phyloP scores from a whole-genome alignment of 305 asterid species.

The Ilex paraguariensis region DNA sequence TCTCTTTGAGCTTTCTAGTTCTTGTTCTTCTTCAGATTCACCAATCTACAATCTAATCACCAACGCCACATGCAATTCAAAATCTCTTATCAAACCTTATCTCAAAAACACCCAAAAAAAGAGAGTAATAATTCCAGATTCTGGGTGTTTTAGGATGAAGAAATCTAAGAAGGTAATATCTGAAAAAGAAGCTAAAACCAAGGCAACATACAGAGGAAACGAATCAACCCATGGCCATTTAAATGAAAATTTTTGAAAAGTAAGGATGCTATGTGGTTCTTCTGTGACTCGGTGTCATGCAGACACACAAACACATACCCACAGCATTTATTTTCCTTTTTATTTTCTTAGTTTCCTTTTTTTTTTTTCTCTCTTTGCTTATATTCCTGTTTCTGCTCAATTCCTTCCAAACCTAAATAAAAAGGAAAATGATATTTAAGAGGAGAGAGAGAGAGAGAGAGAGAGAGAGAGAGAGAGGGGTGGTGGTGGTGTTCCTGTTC shows the following conservation, averaged over 20 bases:
- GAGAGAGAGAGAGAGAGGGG: constrained; percentile 8
- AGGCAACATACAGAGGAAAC: constrained; percentile 5
- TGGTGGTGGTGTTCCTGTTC: constrained; percentile 20
- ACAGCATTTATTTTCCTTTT: constrained; percentile 6
- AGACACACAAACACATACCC: constrained; percentile 37
- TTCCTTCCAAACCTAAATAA: too few species aligned
- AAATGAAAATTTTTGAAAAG: constrained; percentile 38
- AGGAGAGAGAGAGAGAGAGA: constrained; percentile 1
- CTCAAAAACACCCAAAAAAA: too few species aligned
- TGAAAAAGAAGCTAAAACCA: constrained; percentile 1
- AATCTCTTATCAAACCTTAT: too few species aligned
- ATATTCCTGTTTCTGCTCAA: too few species aligned
- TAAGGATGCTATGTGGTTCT: constrained; percentile 33
- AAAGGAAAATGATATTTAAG: not conserved
- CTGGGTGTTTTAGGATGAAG: not conserved
- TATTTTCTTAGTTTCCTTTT: not conserved
- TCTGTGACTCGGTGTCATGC: constrained; percentile 35
- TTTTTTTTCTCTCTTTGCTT: not conserved
- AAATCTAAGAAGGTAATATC: constrained; percentile 5
- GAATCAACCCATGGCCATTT: constrained; percentile 12
- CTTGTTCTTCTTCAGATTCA: not conserved
- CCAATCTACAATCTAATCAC: not conserved
- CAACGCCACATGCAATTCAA: constrained; percentile 5
- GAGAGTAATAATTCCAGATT: not conserved
- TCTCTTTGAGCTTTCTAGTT: not conserved